Conservation (phyloP, 306 rosid species). For the Rosa chinensis region DNA sequence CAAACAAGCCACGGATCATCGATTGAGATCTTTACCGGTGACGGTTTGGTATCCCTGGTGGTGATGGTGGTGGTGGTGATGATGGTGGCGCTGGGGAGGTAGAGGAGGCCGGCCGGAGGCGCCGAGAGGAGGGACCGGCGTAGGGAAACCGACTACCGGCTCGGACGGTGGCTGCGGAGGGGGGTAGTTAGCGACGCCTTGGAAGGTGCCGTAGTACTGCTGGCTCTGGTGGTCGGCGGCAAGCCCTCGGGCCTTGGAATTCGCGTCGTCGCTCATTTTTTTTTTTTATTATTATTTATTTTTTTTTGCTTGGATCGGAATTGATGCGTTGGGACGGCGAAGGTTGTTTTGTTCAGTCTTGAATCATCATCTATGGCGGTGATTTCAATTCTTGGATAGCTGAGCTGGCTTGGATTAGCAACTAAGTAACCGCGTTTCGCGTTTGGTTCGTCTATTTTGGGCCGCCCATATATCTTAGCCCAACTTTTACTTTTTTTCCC, state of each 20-base stretch:
- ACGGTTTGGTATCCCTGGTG: conserved; percentile 41
- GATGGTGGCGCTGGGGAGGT: conserved; percentile 34
- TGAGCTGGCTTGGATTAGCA: background rate
- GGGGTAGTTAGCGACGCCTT: conserved; percentile 75
- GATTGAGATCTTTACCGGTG: conserved; percentile 37
- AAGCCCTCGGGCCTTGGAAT: conserved; percentile 41
- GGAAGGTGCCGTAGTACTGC: conserved; percentile 79
- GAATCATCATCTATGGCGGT: background rate
- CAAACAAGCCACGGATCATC: background rate
- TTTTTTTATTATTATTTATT: no score
- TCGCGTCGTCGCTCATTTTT: conserved; percentile 48
- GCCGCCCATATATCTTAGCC: background rate
- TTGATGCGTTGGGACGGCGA: background rate
- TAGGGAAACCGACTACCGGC: conserved; percentile 51
- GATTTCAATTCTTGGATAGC: background rate
- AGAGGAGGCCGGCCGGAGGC: conserved; percentile 24
- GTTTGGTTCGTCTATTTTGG: background rate
- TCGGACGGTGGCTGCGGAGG: conserved; percentile 41
- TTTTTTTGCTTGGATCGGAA: background rate
- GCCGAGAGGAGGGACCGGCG: conserved; percentile 37
- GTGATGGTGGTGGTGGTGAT: conserved; percentile 18
- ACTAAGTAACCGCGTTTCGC: background rate
- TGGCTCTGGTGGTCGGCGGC: conserved; percentile 35
- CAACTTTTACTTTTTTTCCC: background rate
- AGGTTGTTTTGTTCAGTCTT: background rate